Percentiles rank a stretch among this genome's conserved stretches.
Conservation (phyloP, 2,329 filamentous ascomycete genomes). For the Colletotrichum abscissum region DNA sequence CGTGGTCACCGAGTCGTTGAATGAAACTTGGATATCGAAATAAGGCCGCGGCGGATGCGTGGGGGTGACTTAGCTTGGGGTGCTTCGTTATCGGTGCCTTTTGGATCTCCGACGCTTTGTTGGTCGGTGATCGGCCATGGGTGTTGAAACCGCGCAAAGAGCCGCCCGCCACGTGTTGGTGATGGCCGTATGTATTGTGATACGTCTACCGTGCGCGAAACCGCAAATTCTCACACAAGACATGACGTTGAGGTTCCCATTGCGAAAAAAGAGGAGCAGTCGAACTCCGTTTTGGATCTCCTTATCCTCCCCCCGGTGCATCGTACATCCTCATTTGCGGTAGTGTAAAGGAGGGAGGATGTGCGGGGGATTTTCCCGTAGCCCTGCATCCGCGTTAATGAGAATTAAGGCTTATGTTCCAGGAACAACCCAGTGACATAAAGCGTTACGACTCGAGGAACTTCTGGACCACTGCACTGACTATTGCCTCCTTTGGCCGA, state of each 20-base stretch:
- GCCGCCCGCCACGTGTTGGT: not conserved
- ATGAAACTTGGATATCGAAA: not conserved
- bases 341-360: not conserved
- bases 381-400: not conserved
- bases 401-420: not conserved
- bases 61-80: too few relatives aligned
- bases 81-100: not conserved
- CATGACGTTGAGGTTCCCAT: not conserved
- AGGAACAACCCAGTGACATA: constrained; percentile 5
- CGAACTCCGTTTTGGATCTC: not conserved
- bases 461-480: constrained; percentile 5
- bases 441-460: not conserved
- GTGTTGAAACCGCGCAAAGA: not conserved
- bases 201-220: constrained; percentile 26
- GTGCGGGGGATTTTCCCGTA: constrained; percentile 28
- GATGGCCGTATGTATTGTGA: not conserved
- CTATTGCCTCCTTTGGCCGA: constrained; percentile 26
- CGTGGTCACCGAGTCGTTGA: not conserved
- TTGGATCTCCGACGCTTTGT: not conserved
- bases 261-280: not conserved
- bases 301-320: not conserved
- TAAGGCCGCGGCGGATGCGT: not conserved
- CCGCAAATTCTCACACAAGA: constrained; percentile 6
- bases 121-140: not conserved
- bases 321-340: not conserved